Percentiles rank a stretch among this genome's conserved stretches.
These are phyloP conservation scores for Choanephora cucurbitarum DNA, from an alignment of 371 early-diverging fungal genomes.

Conservation along the genomic window DNA sequence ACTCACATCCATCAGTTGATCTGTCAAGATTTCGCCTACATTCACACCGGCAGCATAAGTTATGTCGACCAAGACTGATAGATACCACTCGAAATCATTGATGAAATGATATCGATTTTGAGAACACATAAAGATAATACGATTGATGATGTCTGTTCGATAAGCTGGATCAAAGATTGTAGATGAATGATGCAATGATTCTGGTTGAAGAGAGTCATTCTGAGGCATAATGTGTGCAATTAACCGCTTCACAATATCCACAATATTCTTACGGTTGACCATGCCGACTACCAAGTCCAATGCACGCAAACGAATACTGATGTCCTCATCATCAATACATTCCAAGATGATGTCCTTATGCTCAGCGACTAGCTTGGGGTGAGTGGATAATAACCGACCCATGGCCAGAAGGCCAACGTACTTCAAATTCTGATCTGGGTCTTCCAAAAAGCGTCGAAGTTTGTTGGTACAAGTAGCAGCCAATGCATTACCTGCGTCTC, in stretches of 20 bases:
- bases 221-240: slow-evolving; percentile 74
- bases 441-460: slow-evolving; percentile 82
- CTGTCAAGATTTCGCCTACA: slow-evolving; percentile 68
- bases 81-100: slow-evolving; percentile 96
- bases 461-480: slow-evolving; percentile 88
- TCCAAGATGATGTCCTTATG: slow-evolving; percentile 83
- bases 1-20: slow-evolving; percentile 86
- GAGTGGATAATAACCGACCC: slow-evolving; percentile 74
- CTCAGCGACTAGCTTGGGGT: slow-evolving; percentile 83
- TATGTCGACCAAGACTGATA: slow-evolving; percentile 77
- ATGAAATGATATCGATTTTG: slow-evolving; percentile 82
- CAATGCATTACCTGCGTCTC: slow-evolving; percentile 65
- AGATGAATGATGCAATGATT: slow-evolving; percentile 41
- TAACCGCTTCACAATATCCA: slow-evolving; percentile 81
- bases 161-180: slow-evolving; percentile 73
- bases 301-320: slow-evolving; percentile 86
- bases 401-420: slow-evolving; percentile 91
- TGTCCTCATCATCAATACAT: slow-evolving; percentile 91
- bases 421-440: slow-evolving; percentile 92
- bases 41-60: slow-evolving; percentile 73
- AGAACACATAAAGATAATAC: slow-evolving; percentile 82
- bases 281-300: slow-evolving; percentile 85
- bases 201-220: slow-evolving; percentile 10
- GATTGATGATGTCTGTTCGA: slow-evolving; percentile 76
- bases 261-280: slow-evolving; percentile 78